A percentile compares a stretch with the other conserved stretches of the same genome.
These are phyloP conservation scores for Echria macrotheca DNA, from an alignment of 495 filamentous ascomycete species.

Conservation along the genomic window DNA sequence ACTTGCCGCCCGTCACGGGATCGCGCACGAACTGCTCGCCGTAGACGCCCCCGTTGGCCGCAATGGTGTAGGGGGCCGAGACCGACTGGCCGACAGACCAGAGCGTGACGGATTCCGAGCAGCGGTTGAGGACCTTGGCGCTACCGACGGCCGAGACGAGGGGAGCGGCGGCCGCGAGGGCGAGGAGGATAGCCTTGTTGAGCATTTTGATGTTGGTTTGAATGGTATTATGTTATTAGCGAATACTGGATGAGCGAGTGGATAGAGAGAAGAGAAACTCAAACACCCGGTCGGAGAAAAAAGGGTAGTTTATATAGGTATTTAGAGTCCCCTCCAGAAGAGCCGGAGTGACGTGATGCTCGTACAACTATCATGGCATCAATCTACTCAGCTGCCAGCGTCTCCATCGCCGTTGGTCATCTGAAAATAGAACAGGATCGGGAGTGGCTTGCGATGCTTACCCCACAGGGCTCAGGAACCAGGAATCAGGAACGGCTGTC, in stretches of 20 bases:
- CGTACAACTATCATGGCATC: not conserved
- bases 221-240: not conserved
- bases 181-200: constrained; percentile 14
- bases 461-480: not conserved
- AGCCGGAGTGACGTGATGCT: not conserved
- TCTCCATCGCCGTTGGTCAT: not conserved
- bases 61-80: constrained; percentile 35
- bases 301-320: not conserved
- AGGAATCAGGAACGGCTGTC: no score
- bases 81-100: constrained; percentile 53
- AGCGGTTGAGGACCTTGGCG: constrained; percentile 51
- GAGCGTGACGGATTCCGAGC: constrained; percentile 42
- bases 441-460: not conserved
- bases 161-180: constrained; percentile 19
- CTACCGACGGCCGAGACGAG: constrained; percentile 39
- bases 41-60: constrained; percentile 33
- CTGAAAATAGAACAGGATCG: not conserved
- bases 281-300: not conserved
- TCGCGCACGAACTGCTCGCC: constrained; percentile 41
- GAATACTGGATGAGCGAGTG: constrained; percentile 3
- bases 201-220: constrained; percentile 13
- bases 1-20: constrained; percentile 46
- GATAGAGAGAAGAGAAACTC: not conserved
- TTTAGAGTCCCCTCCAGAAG: not conserved
- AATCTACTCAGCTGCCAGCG: not conserved